A percentile compares a stretch with the other conserved stretches of the same genome.
Conservation (phyloP, 345 rosid genomes). For the Arabis hirsuta region DNA sequence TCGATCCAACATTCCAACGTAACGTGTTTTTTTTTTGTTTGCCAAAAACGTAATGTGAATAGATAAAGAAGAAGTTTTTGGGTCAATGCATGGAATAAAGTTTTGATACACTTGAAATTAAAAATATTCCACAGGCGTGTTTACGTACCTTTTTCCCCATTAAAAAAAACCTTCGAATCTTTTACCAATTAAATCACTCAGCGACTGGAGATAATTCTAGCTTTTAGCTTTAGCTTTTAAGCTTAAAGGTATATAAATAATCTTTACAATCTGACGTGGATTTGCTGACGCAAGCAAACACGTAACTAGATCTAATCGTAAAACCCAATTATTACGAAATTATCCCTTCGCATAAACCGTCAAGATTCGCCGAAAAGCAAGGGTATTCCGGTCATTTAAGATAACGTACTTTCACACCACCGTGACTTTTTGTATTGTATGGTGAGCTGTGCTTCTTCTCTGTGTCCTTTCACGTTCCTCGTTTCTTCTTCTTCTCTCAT, state of each 20-base stretch:
- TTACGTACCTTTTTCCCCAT: background rate
- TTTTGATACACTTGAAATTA: slow-evolving; percentile 34
- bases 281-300: slow-evolving; percentile 37
- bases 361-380: background rate
- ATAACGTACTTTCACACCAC: slow-evolving; percentile 27
- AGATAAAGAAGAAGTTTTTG: background rate
- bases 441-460: slow-evolving; percentile 40
- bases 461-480: slow-evolving; percentile 35
- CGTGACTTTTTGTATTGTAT: slow-evolving; percentile 27
- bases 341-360: background rate
- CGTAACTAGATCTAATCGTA: slow-evolving; percentile 12
- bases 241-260: slow-evolving; percentile 24
- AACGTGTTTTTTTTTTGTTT: background rate
- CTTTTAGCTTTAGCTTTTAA: slow-evolving; percentile 36
- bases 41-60: slow-evolving; percentile 15
- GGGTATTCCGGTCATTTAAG: slow-evolving; percentile 19
- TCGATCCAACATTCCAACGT: slow-evolving; percentile 35
- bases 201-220: slow-evolving; percentile 7
- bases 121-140: slow-evolving; percentile 34
- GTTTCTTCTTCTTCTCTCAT: background rate
- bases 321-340: background rate
- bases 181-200: slow-evolving; percentile 18
- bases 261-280: slow-evolving; percentile 36
- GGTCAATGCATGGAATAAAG: slow-evolving; percentile 40
- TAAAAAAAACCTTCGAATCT: slow-evolving; percentile 29